Base-by-base conservation (phyloP, 1,139 yeast species). In the Scheffersomyces illinoinensis region DNA sequence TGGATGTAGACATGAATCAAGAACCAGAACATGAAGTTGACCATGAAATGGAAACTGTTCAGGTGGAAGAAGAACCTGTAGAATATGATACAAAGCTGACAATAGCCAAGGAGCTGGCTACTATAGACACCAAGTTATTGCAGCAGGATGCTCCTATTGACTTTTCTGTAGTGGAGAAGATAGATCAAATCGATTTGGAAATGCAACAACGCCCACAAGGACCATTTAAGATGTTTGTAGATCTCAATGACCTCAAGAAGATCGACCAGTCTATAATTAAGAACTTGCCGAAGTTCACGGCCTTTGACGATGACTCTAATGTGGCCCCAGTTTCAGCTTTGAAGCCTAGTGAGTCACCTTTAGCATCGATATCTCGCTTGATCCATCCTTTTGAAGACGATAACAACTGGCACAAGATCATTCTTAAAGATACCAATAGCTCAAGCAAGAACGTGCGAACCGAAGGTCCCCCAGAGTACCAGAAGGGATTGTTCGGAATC, bases 311-410 rank as follows among this genome's bases (percentile, higher is more conserved):
- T 12, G 75, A 75, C 50, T 26, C 20, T n/a, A 56, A 54, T 7
- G 57, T 54, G 18, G 54, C 57, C 0, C 63, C 63, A 5, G 58
- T 60, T 1, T 63, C 66, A 4, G 61, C 68, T 5, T 57, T 68
- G 18, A 62, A 68, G 12, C 62, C 70, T 6, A 58, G 14, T 0
- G 68, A 72, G 19, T 67, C 75, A 1, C 74, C 79, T 1, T 72
- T 83, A 61, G 75, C 78, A 7, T 86, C 88, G 2, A 84, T 89
- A 8, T 88, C 93, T 0, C 84, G 90, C 58, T 76, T 90, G 54
- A 71, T 89, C 53, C 82, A 86, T 53, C 89, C 91, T 4, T 74
- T 78, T 59, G 90, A 87, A 55, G 88, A 85, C 53, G 90, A 84
- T 59, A 85, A 87, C 24, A 83, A 82, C 24, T 89, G 89, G 86